These are phyloP conservation scores for Fagopyrum homotropicum DNA, from an alignment of 148 eudicot genomes.

Conservation along the genomic window DNA sequence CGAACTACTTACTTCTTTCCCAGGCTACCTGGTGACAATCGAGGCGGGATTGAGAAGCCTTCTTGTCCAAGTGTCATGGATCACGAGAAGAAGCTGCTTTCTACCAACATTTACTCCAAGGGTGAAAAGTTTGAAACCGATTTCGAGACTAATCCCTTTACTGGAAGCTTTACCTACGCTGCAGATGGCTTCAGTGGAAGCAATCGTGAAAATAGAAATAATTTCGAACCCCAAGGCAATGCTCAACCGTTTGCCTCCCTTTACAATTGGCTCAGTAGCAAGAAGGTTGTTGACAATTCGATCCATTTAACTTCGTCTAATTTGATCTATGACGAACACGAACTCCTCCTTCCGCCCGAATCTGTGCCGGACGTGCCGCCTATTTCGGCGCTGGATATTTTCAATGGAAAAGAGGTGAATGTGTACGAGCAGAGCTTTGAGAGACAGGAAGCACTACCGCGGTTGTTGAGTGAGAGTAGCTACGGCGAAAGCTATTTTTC, in stretches of 20 bases:
- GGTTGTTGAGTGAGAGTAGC: slow-evolving; percentile 47
- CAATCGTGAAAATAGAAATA: neutral
- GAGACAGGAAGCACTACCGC: slow-evolving; percentile 26
- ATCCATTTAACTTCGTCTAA: neutral
- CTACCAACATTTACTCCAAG: neutral
- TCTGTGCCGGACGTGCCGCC: slow-evolving; percentile 8
- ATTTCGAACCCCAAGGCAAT: neutral
- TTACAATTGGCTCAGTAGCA: slow-evolving; percentile 10
- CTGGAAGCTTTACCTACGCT: neutral
- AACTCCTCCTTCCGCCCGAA: slow-evolving; percentile 27
- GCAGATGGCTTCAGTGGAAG: neutral
- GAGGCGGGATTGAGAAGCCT: slow-evolving; percentile 15
- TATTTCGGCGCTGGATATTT: neutral
- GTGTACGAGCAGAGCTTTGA: slow-evolving; percentile 14
- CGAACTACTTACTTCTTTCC: slow-evolving; percentile 81
- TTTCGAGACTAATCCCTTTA: neutral
- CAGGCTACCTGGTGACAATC: slow-evolving; percentile 43
- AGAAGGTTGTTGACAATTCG: neutral
- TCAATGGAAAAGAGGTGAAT: neutral
- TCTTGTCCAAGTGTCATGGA: slow-evolving; percentile 8
- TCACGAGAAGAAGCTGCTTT: slow-evolving; percentile 26
- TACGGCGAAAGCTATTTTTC: slow-evolving; percentile 54
- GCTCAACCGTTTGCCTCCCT: slow-evolving; percentile 12
- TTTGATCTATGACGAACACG: slow-evolving; percentile 22
- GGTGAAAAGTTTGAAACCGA: slow-evolving; percentile 1